phyloP scores from a whole-genome alignment of 148 eudicot genomes.

The Nyssa sinensis region DNA sequence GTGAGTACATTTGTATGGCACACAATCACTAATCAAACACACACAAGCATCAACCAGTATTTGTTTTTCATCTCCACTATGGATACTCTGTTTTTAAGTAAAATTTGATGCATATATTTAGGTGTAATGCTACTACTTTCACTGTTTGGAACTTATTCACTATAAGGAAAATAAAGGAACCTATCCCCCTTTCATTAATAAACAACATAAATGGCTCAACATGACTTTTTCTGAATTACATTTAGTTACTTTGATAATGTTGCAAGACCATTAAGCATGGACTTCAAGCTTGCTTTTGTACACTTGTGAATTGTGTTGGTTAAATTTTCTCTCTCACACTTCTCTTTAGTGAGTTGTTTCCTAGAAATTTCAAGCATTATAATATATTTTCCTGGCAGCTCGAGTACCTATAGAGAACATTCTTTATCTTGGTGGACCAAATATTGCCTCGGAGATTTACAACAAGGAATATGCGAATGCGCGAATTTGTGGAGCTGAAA shows the following conservation, averaged over 20 bases:
- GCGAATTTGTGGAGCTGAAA: constrained; percentile 85
- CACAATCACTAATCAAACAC: too few species aligned
- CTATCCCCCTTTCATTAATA: neutral
- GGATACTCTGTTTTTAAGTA: neutral
- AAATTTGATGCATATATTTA: too few species aligned
- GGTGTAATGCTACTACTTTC: too few species aligned
- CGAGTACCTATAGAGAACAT: constrained; percentile 87
- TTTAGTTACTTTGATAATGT: neutral
- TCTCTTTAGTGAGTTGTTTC: neutral
- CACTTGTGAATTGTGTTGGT: neutral
- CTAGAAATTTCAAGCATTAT: neutral
- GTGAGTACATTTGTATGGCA: neutral
- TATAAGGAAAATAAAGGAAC: neutral
- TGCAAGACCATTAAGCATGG: neutral
- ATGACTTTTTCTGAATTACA: neutral
- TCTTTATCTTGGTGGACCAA: constrained; percentile 94
- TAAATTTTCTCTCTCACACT: neutral
- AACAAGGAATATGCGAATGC: constrained; percentile 97
- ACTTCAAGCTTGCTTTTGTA: neutral
- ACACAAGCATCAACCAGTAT: neutral
- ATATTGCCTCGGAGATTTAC: constrained; percentile 92
- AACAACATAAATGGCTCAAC: neutral
- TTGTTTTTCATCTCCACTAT: too few species aligned
- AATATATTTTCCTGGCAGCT: constrained; percentile 44
- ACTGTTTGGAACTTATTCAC: neutral